Evolutionary conservation across 306 rosid genomes (phyloP), one percentile per base, ranked within the genome.

Genomic region (Dicorynia guianensis): DNA sequence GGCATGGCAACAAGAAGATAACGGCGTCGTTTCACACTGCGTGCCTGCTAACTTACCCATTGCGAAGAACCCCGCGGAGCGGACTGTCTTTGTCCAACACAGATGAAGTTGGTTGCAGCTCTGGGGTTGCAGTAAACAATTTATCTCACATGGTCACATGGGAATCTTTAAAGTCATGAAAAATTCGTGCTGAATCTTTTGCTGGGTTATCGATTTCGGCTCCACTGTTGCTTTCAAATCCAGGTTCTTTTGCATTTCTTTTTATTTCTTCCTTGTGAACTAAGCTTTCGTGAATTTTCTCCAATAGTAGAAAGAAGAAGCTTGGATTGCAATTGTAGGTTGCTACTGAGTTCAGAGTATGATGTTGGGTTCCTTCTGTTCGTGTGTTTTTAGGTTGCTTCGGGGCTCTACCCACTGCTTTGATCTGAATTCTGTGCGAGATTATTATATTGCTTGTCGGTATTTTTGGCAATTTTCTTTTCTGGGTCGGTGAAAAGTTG

Each of bases 321-420:
- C 25, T 1, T 30, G 40, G 34, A n/a, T 61, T 60, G 1, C 15
- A 15, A 43, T 72, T 66, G 4, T 48, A 60, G 67, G 65, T 18
- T 71, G 15, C 15, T 53, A 25, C 47, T 33, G 43, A 42, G 71
- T 75, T 72, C 76, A 44, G 54, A 67, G 20, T 81, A 74, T 81
- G 81, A 38, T 68, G 17, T 9, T 77, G 25, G 18, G 76, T 63
- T 80, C 44, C 71, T 73, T 54, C 11, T 77, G 63, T 54, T 69
- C 36, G 52, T 69, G 50, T 5, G 17, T 36, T 20, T 30, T 77
- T 77, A 11, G 57, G 11, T 82, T 72, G 58, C 53, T 77, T 72
- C 67, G 58, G 34, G 77, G 58, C 77, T 77, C 74, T 67, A 54
- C 66, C 62, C 35, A 60, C 34, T 76, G 11, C 82, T 72, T 67